These are phyloP conservation scores for Cryptococcus sp. DNA, from an alignment of 1,284 basidiomycete species.

Conservation along the genomic window DNA sequence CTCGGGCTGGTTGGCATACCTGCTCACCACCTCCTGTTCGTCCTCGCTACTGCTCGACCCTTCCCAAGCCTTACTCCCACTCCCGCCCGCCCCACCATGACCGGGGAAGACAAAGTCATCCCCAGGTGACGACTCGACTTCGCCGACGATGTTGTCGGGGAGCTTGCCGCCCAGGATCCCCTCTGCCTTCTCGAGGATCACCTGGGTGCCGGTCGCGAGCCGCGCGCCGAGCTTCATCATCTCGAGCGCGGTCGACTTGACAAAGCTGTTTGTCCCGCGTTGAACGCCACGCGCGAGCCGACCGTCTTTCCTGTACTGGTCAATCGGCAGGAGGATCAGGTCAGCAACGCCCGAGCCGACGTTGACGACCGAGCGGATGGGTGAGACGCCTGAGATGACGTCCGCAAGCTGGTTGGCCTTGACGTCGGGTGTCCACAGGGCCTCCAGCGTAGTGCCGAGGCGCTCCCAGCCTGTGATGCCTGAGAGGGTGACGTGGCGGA, in stretches of 20 bases:
- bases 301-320: constrained; percentile 95
- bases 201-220: constrained; percentile 93
- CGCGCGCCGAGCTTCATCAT: constrained; percentile 92
- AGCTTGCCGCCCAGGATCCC: constrained; percentile 65
- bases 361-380: constrained; percentile 92
- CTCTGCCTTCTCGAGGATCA: constrained; percentile 93
- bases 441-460: constrained; percentile 85
- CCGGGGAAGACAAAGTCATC: constrained; percentile 2
- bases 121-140: constrained; percentile 7
- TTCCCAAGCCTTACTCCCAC: background rate
- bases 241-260: constrained; percentile 89
- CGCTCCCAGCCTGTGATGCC: constrained; percentile 87
- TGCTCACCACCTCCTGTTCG: constrained; percentile 61
- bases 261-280: constrained; percentile 86
- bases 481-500: constrained; percentile 84
- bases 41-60: constrained; percentile 53
- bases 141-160: constrained; percentile 27
- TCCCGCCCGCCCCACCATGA: constrained; percentile 1
- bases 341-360: constrained; percentile 95
- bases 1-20: constrained; percentile 84
- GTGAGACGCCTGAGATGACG: constrained; percentile 93
- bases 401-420: constrained; percentile 97
- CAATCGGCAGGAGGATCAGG: constrained; percentile 88
- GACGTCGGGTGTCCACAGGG: constrained; percentile 98
- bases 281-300: constrained; percentile 90